Evolutionary conservation across 2,329 filamentous ascomycete species (phyloP), one percentile per base, ranked within the genome.

Genomic region (Colletotrichum coccodes): DNA sequence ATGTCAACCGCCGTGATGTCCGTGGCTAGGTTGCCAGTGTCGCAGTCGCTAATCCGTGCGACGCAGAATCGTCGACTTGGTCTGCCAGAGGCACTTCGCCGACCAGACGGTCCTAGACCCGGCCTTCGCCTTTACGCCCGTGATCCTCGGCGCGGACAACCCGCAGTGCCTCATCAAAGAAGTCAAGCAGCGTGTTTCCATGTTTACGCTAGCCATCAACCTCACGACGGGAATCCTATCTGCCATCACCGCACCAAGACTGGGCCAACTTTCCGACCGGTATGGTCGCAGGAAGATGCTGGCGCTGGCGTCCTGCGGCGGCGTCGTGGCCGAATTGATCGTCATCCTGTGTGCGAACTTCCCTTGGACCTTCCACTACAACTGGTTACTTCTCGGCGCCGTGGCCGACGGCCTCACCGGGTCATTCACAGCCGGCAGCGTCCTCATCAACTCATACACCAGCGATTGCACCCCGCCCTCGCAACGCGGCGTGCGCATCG

Each of bases 391-490:
- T 6, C 78, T 95, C 1, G 94, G 94, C 11, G 89, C 91, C 40
- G 84, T 93, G 11, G 84, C 95, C 52, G 96, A 99, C 76, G 96
- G 96, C 5, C 76, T 97, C 6, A 90, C 90, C 11, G 96, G 96
- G 8, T 97, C 95, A 0, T 97, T 98, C 77, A 97, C 94, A 1
- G 89, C 94, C 0, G 92, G 91, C 32, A 92, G 92, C 52, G 83
- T 91, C 23, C 83, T 97, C 66, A 91, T 90, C 26, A 91, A 97
- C 78, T 94, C 95, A 0, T 99, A 98, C 79, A 91, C 93, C 14
- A 91, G 94, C 46, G 96, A 99, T 79, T 97, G 94, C 79, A 95
- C 94, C 0, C 85, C 92, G 4, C 93, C 94, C 0, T 91, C 92
- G 34, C 89, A 89, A 75, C 90, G 96, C 23, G 93, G 92, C 68